These are phyloP conservation scores for Wallacemonas sp. DNA, from an alignment of 208 protist genomes.

Conservation along the genomic window DNA sequence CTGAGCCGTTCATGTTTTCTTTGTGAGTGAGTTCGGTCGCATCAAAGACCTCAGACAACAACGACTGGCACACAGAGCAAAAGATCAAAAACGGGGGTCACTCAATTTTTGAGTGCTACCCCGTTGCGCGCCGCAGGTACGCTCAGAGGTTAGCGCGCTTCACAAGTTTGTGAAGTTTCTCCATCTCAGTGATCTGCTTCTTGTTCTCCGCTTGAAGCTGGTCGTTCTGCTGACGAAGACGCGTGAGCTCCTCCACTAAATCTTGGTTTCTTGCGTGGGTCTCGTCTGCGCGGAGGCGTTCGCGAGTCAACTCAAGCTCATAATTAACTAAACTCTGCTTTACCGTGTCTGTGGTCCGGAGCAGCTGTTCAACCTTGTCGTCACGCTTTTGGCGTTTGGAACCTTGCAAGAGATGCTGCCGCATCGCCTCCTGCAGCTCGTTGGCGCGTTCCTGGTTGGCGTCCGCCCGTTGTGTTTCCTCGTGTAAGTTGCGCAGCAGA, in stretches of 20 bases:
- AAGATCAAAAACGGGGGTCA: no score
- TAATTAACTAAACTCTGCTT: slow-evolving; percentile 70
- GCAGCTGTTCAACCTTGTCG: slow-evolving; percentile 30
- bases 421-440: slow-evolving; percentile 58
- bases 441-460: slow-evolving; percentile 59
- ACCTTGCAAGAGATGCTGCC: slow-evolving; percentile 30
- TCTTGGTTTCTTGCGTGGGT: slow-evolving; percentile 65
- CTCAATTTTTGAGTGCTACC: no score
- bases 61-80: no score
- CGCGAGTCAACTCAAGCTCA: slow-evolving; percentile 70
- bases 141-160: slow-evolving; percentile 16
- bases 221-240: slow-evolving; percentile 41
- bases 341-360: slow-evolving; percentile 25
- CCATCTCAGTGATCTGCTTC: slow-evolving; percentile 43
- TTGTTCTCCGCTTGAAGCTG: slow-evolving; percentile 53
- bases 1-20: no score
- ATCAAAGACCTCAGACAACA: no score
- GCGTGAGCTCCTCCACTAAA: slow-evolving; percentile 62
- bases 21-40: no score
- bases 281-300: slow-evolving; percentile 53
- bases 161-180: slow-evolving; percentile 49
- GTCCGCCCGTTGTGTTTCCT: slow-evolving; percentile 73
- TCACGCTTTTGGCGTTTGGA: slow-evolving; percentile 22
- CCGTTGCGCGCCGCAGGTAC: no score
- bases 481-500: slow-evolving; percentile 78